These are phyloP conservation scores for Xylaria sp. DNA, from an alignment of 2,329 filamentous ascomycete species.

Conservation along the genomic window DNA sequence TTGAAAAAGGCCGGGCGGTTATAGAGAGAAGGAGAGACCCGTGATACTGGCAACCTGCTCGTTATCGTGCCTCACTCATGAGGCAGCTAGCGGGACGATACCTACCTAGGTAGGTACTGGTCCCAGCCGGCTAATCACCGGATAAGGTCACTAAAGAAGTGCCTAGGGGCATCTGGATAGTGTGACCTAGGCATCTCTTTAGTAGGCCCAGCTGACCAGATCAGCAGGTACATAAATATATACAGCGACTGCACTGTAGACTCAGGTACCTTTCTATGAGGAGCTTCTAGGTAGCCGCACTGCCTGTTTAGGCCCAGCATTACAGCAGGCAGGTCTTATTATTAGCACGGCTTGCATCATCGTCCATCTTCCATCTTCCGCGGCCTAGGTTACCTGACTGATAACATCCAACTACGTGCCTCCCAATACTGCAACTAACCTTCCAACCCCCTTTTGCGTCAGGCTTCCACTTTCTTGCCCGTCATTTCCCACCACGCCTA, in stretches of 20 bases:
- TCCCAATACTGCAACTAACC: conserved; percentile 4
- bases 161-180: neutral
- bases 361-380: conserved; percentile 24
- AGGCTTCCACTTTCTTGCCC: conserved; percentile 20
- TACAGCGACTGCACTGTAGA: no score
- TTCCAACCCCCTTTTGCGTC: conserved; percentile 14
- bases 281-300: no score
- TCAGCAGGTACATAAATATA: neutral
- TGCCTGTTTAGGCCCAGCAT: no score
- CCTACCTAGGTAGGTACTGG: conserved; percentile 1
- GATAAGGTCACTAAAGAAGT: conserved; percentile 6
- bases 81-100: neutral
- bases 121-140: conserved; percentile 29
- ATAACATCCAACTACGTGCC: conserved; percentile 23
- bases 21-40: neutral
- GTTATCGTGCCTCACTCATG: neutral
- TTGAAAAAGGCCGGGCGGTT: neutral
- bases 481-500: conserved; percentile 11
- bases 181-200: neutral
- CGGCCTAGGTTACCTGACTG: conserved; percentile 5
- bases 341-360: conserved; percentile 42
- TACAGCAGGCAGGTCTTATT: conserved; percentile 23
- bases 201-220: neutral
- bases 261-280: no score
- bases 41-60: neutral